These are phyloP conservation scores for Trametes sanguinea DNA, from an alignment of 768 basidiomycete species.

Conservation along the genomic window DNA sequence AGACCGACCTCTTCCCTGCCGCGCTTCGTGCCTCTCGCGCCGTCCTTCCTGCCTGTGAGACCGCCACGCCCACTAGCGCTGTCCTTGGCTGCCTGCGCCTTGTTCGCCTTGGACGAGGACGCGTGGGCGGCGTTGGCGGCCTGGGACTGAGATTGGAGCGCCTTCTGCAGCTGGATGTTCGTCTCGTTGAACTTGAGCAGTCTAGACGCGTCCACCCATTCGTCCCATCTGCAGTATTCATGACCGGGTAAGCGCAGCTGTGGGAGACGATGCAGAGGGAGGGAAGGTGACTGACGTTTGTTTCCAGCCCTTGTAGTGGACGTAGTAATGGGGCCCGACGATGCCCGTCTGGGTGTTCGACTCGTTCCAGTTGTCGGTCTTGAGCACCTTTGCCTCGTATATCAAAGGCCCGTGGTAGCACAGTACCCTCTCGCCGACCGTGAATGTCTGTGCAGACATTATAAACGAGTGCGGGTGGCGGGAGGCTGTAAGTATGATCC, in stretches of 20 bases:
- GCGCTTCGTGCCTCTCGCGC: constrained; percentile 66
- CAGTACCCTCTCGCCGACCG: constrained; percentile 72
- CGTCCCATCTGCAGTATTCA: constrained; percentile 80
- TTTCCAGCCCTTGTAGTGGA: constrained; percentile 99
- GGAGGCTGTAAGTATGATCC: too few species aligned
- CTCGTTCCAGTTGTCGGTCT: constrained; percentile 63
- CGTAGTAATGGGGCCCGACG: constrained; percentile 84
- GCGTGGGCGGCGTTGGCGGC: constrained; percentile 44
- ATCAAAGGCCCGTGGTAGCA: constrained; percentile 96
- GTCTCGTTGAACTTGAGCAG: constrained; percentile 84
- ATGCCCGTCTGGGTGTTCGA: constrained; percentile 57
- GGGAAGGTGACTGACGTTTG: constrained; percentile 65
- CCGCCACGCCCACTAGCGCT: constrained; percentile 25
- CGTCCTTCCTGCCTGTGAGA: constrained; percentile 49
- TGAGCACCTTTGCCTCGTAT: constrained; percentile 94
- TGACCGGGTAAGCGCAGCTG: not conserved
- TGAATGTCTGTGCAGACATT: constrained; percentile 26
- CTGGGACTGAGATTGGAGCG: constrained; percentile 48
- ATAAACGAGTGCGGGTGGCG: too few species aligned
- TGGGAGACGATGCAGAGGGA: not conserved
- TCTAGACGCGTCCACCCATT: constrained; percentile 86
- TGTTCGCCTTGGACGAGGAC: constrained; percentile 33
- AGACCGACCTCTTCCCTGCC: constrained; percentile 68
- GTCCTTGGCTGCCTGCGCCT: constrained; percentile 25
- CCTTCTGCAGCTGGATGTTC: constrained; percentile 78